Evolutionary conservation across 2,329 filamentous ascomycete genomes (phyloP).

Genomic region (Aspergillus versicolor): DNA sequence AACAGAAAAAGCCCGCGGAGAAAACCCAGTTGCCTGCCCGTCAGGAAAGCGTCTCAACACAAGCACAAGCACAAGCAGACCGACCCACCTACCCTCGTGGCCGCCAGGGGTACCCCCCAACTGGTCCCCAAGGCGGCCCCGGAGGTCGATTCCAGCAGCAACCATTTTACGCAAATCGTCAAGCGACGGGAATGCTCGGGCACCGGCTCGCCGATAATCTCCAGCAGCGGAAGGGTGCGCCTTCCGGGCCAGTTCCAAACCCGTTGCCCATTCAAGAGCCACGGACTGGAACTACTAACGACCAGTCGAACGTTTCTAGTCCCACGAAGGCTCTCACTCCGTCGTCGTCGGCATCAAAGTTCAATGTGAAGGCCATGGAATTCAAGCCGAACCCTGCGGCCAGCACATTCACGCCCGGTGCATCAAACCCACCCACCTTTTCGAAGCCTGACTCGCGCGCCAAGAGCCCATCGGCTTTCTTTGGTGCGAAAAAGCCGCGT

Average conservation of each 20-base stretch:
- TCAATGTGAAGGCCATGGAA: conserved; percentile 66
- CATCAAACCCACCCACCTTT: conserved; percentile 64
- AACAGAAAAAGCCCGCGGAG: conserved; percentile 54
- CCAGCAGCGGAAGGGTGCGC: conserved; percentile 50
- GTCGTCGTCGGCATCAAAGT: conserved; percentile 52
- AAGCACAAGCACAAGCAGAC: conserved; percentile 42
- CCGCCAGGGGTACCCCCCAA: conserved; percentile 48
- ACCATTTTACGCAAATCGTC: conserved; percentile 41
- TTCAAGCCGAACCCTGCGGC: conserved; percentile 85
- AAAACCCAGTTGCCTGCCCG: conserved; percentile 48
- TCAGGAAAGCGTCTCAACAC: conserved; percentile 40
- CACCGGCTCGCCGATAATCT: conserved; percentile 54
- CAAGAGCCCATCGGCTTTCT: conserved; percentile 54
- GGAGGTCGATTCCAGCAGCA: conserved; percentile 45
- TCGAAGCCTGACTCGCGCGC: conserved; percentile 54
- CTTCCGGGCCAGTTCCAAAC: conserved; percentile 47
- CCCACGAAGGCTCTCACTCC: conserved; percentile 52
- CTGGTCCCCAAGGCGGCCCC: conserved; percentile 46
- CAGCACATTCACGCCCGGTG: conserved; percentile 72
- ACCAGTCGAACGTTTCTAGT: conserved; percentile 47
- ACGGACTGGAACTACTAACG: conserved; percentile 68
- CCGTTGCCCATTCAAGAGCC: conserved; percentile 63
- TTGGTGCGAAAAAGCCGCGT: conserved; percentile 70
- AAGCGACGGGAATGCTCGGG: conserved; percentile 47
- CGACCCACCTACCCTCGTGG: conserved; percentile 49